phyloP scores from a whole-genome alignment of 495 filamentous ascomycete genomes.

The Podospora pseudopauciseta region DNA sequence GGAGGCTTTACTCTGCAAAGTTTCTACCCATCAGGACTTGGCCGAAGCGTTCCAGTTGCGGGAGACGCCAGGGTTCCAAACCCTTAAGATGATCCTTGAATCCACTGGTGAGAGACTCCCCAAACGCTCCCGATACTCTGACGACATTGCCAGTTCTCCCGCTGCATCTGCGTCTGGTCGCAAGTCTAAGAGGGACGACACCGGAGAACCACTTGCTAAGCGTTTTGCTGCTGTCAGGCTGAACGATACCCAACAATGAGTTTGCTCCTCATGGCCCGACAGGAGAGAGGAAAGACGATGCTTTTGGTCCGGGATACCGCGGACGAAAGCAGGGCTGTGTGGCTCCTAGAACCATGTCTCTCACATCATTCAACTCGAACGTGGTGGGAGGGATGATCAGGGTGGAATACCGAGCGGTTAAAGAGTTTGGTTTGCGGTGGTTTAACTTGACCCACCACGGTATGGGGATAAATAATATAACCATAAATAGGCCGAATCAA shows the following conservation, averaged over 20 bases:
- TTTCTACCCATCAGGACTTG: constrained; percentile 73
- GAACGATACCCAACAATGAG: constrained; percentile 42
- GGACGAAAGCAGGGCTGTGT: no score
- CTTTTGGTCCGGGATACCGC: no score
- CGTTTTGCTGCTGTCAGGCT: constrained; percentile 97
- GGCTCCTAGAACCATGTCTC: no score
- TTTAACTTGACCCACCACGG: no score
- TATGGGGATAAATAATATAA: no score
- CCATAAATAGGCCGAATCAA: no score
- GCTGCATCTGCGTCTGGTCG: constrained; percentile 21
- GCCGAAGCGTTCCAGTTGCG: constrained; percentile 75
- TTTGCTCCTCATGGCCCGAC: constrained; percentile 4
- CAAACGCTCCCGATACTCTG: constrained; percentile 64
- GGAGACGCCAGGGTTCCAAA: constrained; percentile 86
- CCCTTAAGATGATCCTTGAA: constrained; percentile 85
- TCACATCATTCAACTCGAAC: no score
- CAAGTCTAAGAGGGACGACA: constrained; percentile 27
- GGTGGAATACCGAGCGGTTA: no score
- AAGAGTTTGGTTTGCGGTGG: no score
- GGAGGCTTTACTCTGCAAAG: constrained; percentile 77
- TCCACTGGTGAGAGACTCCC: constrained; percentile 94
- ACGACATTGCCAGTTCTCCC: constrained; percentile 29
- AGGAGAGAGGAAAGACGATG: not conserved
- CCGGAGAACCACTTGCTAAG: constrained; percentile 86
- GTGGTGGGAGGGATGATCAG: no score